Conservation (phyloP, 495 filamentous ascomycete genomes). For the Hypomontagnella submonticulosa region DNA sequence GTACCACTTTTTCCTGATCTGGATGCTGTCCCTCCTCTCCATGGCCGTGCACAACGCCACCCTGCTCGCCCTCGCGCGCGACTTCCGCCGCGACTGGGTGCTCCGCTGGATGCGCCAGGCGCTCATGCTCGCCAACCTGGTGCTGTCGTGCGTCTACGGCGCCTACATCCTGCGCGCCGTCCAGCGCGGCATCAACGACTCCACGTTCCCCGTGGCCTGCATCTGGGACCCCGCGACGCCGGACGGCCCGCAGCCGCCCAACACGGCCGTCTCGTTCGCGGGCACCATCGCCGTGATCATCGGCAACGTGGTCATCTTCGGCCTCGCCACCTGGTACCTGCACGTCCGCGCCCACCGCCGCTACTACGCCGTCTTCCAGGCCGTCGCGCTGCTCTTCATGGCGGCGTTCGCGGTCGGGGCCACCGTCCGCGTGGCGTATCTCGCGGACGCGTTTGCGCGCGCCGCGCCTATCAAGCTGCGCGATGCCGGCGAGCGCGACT, state of each 20-base stretch:
- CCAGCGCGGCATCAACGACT: constrained; percentile 55
- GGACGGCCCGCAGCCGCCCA: constrained; percentile 18
- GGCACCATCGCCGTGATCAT: constrained; percentile 65
- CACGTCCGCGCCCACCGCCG: constrained; percentile 57
- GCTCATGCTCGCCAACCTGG: constrained; percentile 68
- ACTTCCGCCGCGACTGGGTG: constrained; percentile 71
- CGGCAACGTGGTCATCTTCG: constrained; percentile 62
- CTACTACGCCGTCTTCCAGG: constrained; percentile 60
- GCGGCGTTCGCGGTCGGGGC: constrained; percentile 62
- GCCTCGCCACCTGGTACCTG: constrained; percentile 65
- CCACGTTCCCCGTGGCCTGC: constrained; percentile 64
- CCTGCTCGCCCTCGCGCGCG: constrained; percentile 65
- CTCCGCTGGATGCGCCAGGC: constrained; percentile 68
- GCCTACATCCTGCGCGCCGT: constrained; percentile 61
- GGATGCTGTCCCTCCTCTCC: constrained; percentile 68
- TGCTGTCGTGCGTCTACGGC: constrained; percentile 60
- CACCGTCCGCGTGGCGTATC: constrained; percentile 59
- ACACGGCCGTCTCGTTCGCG: constrained; percentile 56
- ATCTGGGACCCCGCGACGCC: constrained; percentile 53
- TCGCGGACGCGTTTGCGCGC: constrained; percentile 63
- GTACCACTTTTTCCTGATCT: constrained; percentile 72
- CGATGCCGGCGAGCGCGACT: constrained; percentile 63
- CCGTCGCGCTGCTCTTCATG: constrained; percentile 59
- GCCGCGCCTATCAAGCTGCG: constrained; percentile 52
- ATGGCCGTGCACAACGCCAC: constrained; percentile 68